These are phyloP conservation scores for Erodium trifolium DNA, from an alignment of 441 rosid genomes.

Conservation along the genomic window DNA sequence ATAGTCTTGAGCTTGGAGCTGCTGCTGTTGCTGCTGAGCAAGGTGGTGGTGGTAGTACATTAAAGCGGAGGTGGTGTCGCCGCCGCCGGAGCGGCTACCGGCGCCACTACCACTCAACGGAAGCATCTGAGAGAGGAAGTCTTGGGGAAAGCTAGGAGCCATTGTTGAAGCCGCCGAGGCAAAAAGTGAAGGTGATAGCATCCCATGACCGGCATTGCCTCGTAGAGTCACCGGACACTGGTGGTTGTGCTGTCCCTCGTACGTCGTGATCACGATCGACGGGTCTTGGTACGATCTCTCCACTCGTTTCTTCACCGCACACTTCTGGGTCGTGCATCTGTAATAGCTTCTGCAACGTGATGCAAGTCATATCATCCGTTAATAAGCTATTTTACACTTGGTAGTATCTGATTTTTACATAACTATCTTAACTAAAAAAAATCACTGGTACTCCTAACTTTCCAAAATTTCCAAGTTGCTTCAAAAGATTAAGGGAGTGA, in stretches of 20 bases:
- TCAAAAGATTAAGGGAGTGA: too few species aligned
- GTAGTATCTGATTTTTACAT: too few species aligned
- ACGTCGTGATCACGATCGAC: constrained; percentile 47
- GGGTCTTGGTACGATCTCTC: constrained; percentile 67
- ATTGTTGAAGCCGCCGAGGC: constrained; percentile 11
- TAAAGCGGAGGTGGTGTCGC: not conserved
- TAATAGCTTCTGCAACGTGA: constrained; percentile 47
- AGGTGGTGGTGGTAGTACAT: not conserved
- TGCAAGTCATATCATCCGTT: too few species aligned
- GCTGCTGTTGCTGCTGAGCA: not conserved
- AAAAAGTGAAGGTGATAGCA: constrained; percentile 28
- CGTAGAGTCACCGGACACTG: constrained; percentile 48
- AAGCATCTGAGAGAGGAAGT: constrained; percentile 11
- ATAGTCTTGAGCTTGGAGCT: constrained; percentile 6
- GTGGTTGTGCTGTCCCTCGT: constrained; percentile 69
- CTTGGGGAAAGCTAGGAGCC: constrained; percentile 32
- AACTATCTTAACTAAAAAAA: too few species aligned
- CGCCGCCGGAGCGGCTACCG: not conserved
- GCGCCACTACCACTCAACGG: not conserved
- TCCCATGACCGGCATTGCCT: constrained; percentile 23
- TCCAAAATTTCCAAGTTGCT: too few species aligned
- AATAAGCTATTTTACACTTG: too few species aligned
- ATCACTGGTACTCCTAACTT: too few species aligned
- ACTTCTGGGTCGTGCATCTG: constrained; percentile 63
- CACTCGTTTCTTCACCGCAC: constrained; percentile 59